Base-by-base conservation (phyloP, 23 red algal species). In the Gracilaria domingensis region DNA sequence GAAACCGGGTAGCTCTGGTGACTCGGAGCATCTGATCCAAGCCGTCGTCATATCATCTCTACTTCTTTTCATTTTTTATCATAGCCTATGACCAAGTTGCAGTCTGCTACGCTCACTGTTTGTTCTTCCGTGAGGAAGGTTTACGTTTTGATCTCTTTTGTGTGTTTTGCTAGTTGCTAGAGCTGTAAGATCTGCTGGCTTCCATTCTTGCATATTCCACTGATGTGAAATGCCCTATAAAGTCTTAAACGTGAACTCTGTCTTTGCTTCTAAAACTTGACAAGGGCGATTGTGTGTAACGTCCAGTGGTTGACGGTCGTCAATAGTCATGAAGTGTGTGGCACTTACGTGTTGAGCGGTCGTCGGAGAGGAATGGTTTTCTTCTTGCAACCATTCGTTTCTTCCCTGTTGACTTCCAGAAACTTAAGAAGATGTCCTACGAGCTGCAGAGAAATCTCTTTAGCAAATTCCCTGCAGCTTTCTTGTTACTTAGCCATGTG, bases 11-110 rank as follows among this genome's bases (percentile, higher is more conserved):
- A 70, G 53, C 85, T 58, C 85, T 53, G 47, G 70, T 78, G 74
- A 78, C 85, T 78, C 62, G 85, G 70, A 70, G 85, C 85, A 79
- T 89, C 85, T 89, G 85, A 89, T 89, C 85, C 74, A 44, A 58
- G 71, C 71, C 54, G 85, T 79, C 18, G 4, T 44, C 38, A 39
- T 24, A 29, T 62, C 59, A 62, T 29, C 59, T 29, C 4, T 62
- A 24, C 2, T 58, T 2, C 23, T 58, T n/a, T 18, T n/a, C 54
- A 6, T 4, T 58, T 45, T 45, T 45, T 4, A 45, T 45, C 4
- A 45, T 45, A 7, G 11, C 42, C 42, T n/a, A n/a, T n/a, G n/a
- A n/a, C n/a, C n/a, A n/a, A n/a, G n/a, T n/a, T n/a, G n/a, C n/a
- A n/a, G n/a, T n/a, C n/a, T n/a, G n/a, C n/a, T n/a, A n/a, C n/a